Evolutionary conservation across 352 stramenopile genomes (phyloP), one percentile per base, ranked within the genome.

Genomic region (Globisporangium irregulare): DNA sequence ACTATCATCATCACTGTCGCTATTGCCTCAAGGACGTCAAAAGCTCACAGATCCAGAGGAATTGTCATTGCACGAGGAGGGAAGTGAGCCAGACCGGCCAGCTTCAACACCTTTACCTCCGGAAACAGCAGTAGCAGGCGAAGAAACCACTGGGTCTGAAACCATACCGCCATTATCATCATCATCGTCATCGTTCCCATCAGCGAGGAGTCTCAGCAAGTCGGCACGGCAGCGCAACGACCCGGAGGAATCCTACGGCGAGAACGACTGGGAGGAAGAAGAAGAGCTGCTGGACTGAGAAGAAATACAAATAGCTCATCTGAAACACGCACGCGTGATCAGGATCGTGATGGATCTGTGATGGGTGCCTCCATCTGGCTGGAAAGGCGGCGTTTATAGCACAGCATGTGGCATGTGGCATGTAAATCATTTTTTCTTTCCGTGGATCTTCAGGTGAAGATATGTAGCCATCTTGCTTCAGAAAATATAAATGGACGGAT

Each of bases 211-310:
- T 29, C 46, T 57, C 7, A 61, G 3, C 22, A 62, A 59, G 50
- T 66, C 66, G n/a, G 58, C 50, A n/a, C 59, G 50, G 56, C 64
- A 63, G 3, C 53, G 55, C 4, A 58, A 38, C 34, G 66, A 67
- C 10, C 50, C 32, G 4, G 82, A 89, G 2, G 80, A 88, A 51
- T 80, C 73, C 27, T 88, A 91, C 58, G 83, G 74, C 15, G 79
- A 84, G 10, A 77, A 86, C 14, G 82, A 91, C 63, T 91, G 79
- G 79, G 83, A 90, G 56, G 79, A 86, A 34, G 82, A 90, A 59
- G 77, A 87, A 55, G 66, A 80, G 24, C 69, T 76, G 29, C 59
- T 73, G 12, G 69, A 78, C 3, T 74, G 24, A 79, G 25, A 27
- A 38, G 60, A 29, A 38, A 22, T 10, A 36, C 29, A 15, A 32